Evolutionary conservation across 2,329 filamentous ascomycete genomes (phyloP), one percentile per base, ranked within the genome.

Genomic region (Fusarium piperis): DNA sequence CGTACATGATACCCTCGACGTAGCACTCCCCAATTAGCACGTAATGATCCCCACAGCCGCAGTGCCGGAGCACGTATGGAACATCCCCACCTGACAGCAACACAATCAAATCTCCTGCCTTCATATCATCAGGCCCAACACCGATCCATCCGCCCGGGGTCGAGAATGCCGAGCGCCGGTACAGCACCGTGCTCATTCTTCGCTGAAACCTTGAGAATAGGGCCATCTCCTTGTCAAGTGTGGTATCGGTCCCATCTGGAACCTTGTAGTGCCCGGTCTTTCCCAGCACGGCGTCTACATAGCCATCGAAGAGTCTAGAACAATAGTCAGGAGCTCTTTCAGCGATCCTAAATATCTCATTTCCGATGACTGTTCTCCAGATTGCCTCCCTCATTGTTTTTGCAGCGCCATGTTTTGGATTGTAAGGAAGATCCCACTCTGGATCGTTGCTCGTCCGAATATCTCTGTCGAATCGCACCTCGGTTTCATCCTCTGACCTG

Each of bases 1-100:
- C 58, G 10, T 61, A 53, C 58, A 61, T 60, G 5, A 61, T 48
- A 12, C 58, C 58, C 18, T 61, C 58, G 16, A 61, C 44, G 20
- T 61, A 61, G 33, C 58, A 61, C 16, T 61, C 58, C n/a, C 58
- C 58, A 38, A 61, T 61, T 3, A 61, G 8, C 23, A 16, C 11
- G 18, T 61, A 61, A 4, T 39, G 38, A 51, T 52, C 12, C 9
- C 35, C 36, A 30, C 44, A 53, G 5, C 18, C 18, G 8, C 44
- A 53, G n/a, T 9, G 44, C 9, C 58, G 58, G 5, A 60, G 44
- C 30, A 52, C 58, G 15, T 52, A 48, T 6, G 44, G 58, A 3
- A 53, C 44, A 26, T 53, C 44, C 0, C 58, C 58, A 18, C 58
- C 58, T 6, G 58, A 60, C 12, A 60, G 39, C 11, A 60, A 12